Evolutionary conservation across 1,139 yeast species (phyloP), one percentile per base, ranked within the genome.

Genomic region (Candida sanyaensis): DNA sequence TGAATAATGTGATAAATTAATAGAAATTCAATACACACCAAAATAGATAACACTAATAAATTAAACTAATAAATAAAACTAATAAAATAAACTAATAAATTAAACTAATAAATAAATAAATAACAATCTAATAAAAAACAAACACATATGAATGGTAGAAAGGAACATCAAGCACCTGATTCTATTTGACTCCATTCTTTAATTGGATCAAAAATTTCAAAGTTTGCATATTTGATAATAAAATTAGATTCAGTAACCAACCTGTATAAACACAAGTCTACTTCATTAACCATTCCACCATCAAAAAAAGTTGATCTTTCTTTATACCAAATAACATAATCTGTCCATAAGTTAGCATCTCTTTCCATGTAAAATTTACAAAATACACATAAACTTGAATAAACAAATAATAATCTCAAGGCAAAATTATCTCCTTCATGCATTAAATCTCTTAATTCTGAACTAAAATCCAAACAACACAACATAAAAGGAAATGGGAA

Each of bases 41-140:
- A 17, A n/a, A 40, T 73, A n/a, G 60, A 58, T 32, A 37, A 4
- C 4, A 36, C n/a, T 6, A 38, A 23, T 24, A n/a, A n/a, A n/a
- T n/a, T n/a, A n/a, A n/a, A n/a, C n/a, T n/a, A n/a, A 40, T 73
- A n/a, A 60, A 58, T 32, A 37, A 4, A 11, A 36, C n/a, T 6
- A 38, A 23, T 24, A n/a, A n/a, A n/a, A n/a, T n/a, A n/a, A n/a
- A n/a, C n/a, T n/a, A n/a, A n/a, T n/a, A n/a, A n/a, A n/a, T n/a
- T n/a, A n/a, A n/a, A n/a, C n/a, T n/a, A n/a, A 40, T 73, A n/a
- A 60, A 58, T 32, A 37, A 4, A 11, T 24, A 23, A 29, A 38
- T 28, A 13, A 17, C 28, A 29, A 29, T 6, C 12, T 5, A 8
- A n/a, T 23, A 26, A 23, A 36, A n/a, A 5, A 36, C n/a, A 36